Base-by-base conservation (phyloP, 1,284 basidiomycete species). In the Caloboletus inedulis region DNA sequence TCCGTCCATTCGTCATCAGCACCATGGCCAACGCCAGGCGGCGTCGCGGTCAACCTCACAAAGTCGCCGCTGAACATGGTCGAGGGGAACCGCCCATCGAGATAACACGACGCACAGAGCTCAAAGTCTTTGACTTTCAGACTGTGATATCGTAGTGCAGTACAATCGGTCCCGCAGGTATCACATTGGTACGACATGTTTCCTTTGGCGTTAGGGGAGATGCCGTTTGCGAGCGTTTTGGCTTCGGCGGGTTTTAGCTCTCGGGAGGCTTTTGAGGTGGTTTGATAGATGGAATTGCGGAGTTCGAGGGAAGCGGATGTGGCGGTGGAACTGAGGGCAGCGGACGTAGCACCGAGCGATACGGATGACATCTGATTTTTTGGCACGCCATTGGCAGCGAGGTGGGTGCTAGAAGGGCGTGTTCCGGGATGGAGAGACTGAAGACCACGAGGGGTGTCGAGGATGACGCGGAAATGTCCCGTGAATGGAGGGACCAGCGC, bases 51-150 rank as follows among this genome's bases (percentile, higher is more conserved):
- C 55, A 99, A 81, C 63, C 93, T 92, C 57, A 99, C 91, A 74
- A 99, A 99, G 75, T 98, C 95, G 31, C 95, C 96, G 48, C 91
- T 93, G 76, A 94, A 98, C 90, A 99, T 94, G 43, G 84, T 87
- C 3, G 90, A 91, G 0, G 96, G 94, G 80, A 99, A 99, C 39
- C 96, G 89, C 2, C 96, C 96, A 56, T 96, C 93, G 52, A 94
- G 84, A 72, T 98, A 99, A 73, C 96, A 98, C 18, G 90, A 78
- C 9, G 87, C 81, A 62, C 94, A 96, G 37, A 97, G 80, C 60
- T 91, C 89, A 68, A 94, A 91, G 67, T 93, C 89, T 65, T 94
- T 93, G 62, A 89, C 85, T 68, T 95, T 98, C 61, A 98, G 81
- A 18, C 89, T 94, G 72, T 98, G 93, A 71, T 98, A 99, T 21